Evolutionary conservation across 306 rosid species (phyloP), one percentile per base, ranked within the genome.

Genomic region (Potentilla sterilis): DNA sequence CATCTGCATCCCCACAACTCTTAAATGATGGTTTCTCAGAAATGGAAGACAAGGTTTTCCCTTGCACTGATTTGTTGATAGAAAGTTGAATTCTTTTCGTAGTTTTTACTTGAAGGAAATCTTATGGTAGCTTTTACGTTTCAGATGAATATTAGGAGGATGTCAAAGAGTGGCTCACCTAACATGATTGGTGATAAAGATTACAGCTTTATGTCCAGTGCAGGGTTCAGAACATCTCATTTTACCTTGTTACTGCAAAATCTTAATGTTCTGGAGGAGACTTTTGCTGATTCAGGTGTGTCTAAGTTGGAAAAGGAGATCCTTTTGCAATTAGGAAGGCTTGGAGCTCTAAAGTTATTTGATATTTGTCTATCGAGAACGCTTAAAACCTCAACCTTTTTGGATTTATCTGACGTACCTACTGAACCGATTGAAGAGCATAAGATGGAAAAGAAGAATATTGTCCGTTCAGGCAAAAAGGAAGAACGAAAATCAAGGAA

Each of bases 311-410:
- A 89, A 81, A 83, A 82, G 70, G 89, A 89, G 69, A 92, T 94
- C 71, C 72, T 84, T 16, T 52, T 55, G 76, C 93, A 89, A 66
- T 80, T 91, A 59, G 89, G 84, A 73, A 90, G 84, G 86, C 93
- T 94, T 67, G 98, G 98, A 76, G 96, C 84, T 34, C 88, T 92
- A 1, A 84, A 86, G 47, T 83, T 92, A 51, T 94, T 90, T 44
- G 71, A 90, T 35, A 67, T 82, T 52, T 83, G 89, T 80, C 83
- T 94, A 49, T 87, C 87, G 9, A 87, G 86, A 58, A 81, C 88
- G 37, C 81, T 81, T 58, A 80, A 84, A 81, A 69, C 80, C 71
- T 84, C 96, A 15, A 58, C 32, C 44, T 28, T 71, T 73, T 73
- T 77, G 35, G 83, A 80, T 65, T 73, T 71, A 37, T 52, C 80